Base-by-base conservation (phyloP, 1,139 yeast species). In the Hanseniaspora uvarum region DNA sequence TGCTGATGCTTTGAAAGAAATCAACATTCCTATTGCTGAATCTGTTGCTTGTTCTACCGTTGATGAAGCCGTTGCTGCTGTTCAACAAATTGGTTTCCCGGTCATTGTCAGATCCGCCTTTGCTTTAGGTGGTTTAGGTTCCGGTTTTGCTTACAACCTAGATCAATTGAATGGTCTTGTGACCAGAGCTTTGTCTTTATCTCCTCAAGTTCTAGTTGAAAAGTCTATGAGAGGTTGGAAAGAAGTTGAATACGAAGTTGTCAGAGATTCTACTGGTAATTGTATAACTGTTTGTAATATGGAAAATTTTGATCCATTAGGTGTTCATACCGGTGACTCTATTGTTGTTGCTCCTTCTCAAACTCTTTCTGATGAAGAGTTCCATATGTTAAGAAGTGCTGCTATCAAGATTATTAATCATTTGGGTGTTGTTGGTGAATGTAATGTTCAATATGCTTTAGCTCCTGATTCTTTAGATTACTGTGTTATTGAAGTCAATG, bases 261-360 rank as follows among this genome's bases (percentile, higher is more conserved):
- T 92, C 56, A 86, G 98, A 71, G 98, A 92, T 71, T 79, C 94
- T 64, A 89, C 84, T 58, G 96, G 84, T 61, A 92, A 92, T 77
- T 92, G 98, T 79, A 92, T 92, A 67, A 92, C 98, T 48, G 98
- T 92, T 52, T 92, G 98, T 77, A 92, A 92, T 72, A 92, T 92
- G 98, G 98, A 92, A 73, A 92, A 92, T 73, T 92, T 92, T 63
- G 98, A 92, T 70, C 98, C 98, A 46, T 79, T 92, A 64, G 98
- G 98, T 63, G 83, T 94, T 63, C 98, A 92, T 72, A 92, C 98
- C 57, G 98, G 98, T 74, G 98, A 92, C 70, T 92, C 98, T 46
- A 92, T 92, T 65, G 98, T 92, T 55, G 96, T 92, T 65, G 98
- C 98, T 55, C 98, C 98, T 53, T 88, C 97, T 43, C 98, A 92